Evolutionary conservation across 2,329 filamentous ascomycete genomes (phyloP).

Genomic region (Clathrospora elynae): DNA sequence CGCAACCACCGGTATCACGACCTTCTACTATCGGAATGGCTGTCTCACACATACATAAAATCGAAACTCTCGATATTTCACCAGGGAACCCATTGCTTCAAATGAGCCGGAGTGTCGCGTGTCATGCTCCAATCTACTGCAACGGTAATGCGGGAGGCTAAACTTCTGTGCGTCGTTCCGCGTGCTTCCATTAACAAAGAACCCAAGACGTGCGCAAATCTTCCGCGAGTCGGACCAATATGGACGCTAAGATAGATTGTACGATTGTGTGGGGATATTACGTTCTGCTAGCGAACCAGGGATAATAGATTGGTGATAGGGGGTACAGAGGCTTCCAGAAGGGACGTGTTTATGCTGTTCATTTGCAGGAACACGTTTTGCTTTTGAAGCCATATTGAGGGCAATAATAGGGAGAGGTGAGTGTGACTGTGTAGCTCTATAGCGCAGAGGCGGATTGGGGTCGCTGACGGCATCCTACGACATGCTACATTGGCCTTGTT

Average conservation of each 20-base stretch:
- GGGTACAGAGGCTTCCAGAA: conserved; percentile 42
- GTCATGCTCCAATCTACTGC: conserved; percentile 26
- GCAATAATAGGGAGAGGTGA: conserved; percentile 23
- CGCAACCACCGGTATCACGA: conserved; percentile 9
- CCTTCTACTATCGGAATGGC: conserved; percentile 12
- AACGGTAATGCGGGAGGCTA: conserved; percentile 25
- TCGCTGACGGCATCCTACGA: conserved; percentile 38
- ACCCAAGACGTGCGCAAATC: conserved; percentile 41
- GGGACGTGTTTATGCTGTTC: conserved; percentile 19
- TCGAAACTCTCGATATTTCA: conserved; percentile 9
- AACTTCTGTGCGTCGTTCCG: conserved; percentile 19
- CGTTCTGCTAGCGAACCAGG: conserved; percentile 24
- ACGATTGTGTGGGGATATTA: conserved; percentile 39
- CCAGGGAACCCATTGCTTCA: conserved; percentile 25
- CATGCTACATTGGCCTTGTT: conserved; percentile 30
- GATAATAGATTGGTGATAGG: conserved; percentile 43
- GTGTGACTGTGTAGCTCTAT: conserved; percentile 19
- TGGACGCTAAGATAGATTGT: conserved; percentile 35
- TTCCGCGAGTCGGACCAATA: conserved; percentile 37
- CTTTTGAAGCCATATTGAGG: conserved; percentile 25
- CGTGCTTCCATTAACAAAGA: conserved; percentile 32
- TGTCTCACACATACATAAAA: conserved; percentile 6
- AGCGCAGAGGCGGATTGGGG: conserved; percentile 26
- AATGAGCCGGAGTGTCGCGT: conserved; percentile 19
- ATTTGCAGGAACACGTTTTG: conserved; percentile 14